phyloP scores from a whole-genome alignment of 768 basidiomycete species.

The Lentinula raphanica region DNA sequence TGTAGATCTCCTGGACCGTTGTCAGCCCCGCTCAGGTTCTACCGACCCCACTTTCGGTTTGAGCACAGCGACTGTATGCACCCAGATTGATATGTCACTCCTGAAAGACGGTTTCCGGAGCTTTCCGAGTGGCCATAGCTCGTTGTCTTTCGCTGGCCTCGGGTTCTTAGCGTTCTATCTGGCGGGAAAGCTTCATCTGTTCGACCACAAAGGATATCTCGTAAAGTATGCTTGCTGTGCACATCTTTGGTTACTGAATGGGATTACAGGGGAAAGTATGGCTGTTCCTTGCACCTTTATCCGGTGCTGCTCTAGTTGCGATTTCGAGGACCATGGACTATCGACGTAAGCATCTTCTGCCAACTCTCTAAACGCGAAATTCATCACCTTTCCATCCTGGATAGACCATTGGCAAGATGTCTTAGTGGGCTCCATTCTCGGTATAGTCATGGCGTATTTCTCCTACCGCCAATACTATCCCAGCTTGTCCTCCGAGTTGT shows the following conservation, averaged over 20 bases:
- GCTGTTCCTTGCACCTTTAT: conserved; percentile 73
- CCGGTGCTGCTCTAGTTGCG: conserved; percentile 73
- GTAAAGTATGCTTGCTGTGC: conserved; percentile 26
- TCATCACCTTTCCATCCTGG: background rate
- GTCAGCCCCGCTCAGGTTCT: conserved; percentile 61
- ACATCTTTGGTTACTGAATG: background rate
- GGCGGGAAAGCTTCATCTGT: conserved; percentile 89
- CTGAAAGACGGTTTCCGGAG: conserved; percentile 86
- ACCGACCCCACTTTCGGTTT: conserved; percentile 69
- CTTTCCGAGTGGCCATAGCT: conserved; percentile 79
- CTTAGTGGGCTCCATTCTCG: conserved; percentile 70
- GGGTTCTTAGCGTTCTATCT: conserved; percentile 86
- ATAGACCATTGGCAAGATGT: conserved; percentile 95
- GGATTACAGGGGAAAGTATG: conserved; percentile 65
- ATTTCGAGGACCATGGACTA: conserved; percentile 91
- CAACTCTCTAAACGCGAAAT: background rate
- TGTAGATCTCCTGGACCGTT: conserved; percentile 62
- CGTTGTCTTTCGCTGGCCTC: conserved; percentile 90
- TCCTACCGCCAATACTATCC: conserved; percentile 84
- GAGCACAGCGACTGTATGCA: conserved; percentile 74
- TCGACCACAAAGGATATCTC: conserved; percentile 72
- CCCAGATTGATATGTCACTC: conserved; percentile 51
- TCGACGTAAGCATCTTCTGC: conserved; percentile 44
- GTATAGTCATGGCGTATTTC: conserved; percentile 66
- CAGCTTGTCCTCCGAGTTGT: conserved; percentile 52